phyloP scores from a whole-genome alignment of 176 grass and related monocot species.

The Aegilops umbellulata region DNA sequence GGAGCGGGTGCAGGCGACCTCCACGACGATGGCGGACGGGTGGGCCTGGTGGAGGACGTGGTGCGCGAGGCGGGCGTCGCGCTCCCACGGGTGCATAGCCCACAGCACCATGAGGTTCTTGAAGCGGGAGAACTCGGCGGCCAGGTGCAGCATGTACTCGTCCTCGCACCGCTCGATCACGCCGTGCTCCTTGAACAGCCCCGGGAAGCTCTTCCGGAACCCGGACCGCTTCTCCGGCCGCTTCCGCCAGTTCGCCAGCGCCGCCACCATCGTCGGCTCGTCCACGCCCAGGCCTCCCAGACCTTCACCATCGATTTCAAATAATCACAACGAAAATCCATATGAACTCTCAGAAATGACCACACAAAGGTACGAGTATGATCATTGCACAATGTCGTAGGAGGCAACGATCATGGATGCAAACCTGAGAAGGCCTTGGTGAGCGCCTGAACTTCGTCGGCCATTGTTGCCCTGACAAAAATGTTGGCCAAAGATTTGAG shows the following conservation, averaged over 20 bases:
- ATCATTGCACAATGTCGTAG: not conserved
- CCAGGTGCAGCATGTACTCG: conserved; percentile 51
- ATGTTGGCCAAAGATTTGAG: not conserved
- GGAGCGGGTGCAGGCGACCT: conserved; percentile 76
- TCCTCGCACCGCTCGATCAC: conserved; percentile 72
- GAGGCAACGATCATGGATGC: not conserved
- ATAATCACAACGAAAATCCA: not conserved
- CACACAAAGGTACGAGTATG: not conserved
- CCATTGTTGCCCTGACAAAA: conserved; percentile 10
- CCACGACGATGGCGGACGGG: conserved; percentile 55
- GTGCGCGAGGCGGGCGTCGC: conserved; percentile 75
- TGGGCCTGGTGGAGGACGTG: conserved; percentile 70
- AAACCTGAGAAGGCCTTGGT: conserved; percentile 92
- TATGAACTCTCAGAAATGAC: not conserved
- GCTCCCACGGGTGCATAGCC: conserved; percentile 96
- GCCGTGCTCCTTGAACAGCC: conserved; percentile 53
- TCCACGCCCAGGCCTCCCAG: conserved; percentile 76
- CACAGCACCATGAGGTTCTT: conserved; percentile 82
- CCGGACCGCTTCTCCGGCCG: conserved; percentile 67
- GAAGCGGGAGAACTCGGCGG: conserved; percentile 82
- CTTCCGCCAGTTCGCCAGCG: conserved; percentile 60
- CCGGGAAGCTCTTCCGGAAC: conserved; percentile 61
- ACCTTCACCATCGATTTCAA: conserved; percentile 28
- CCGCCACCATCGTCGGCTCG: conserved; percentile 59
- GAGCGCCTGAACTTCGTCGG: conserved; percentile 66